These are phyloP conservation scores for Penicillium sp. DNA, from an alignment of 2,329 filamentous ascomycete genomes.

Conservation along the genomic window DNA sequence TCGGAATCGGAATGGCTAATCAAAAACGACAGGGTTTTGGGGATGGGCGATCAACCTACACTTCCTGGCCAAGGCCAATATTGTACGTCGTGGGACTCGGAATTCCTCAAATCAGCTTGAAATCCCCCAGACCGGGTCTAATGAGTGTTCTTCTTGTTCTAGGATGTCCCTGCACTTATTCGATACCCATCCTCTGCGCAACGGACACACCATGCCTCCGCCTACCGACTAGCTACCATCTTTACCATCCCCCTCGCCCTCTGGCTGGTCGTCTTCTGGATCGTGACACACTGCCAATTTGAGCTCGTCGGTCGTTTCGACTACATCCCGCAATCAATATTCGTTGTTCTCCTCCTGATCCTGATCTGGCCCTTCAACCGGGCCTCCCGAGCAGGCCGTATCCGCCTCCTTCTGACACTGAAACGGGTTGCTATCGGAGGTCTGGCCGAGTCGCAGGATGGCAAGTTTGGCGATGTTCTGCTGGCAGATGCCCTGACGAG, in stretches of 20 bases:
- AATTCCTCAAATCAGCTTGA: neutral
- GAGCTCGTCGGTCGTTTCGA: slow-evolving; percentile 75
- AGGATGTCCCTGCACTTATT: slow-evolving; percentile 83
- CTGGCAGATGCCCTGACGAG: slow-evolving; percentile 93
- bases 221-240: slow-evolving; percentile 80
- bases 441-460: slow-evolving; percentile 80
- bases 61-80: slow-evolving; percentile 75
- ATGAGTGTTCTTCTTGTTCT: slow-evolving; percentile 24
- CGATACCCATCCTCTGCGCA: slow-evolving; percentile 79
- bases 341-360: slow-evolving; percentile 70
- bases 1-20: slow-evolving; percentile 7
- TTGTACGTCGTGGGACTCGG: slow-evolving; percentile 55
- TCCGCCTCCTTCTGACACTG: slow-evolving; percentile 74
- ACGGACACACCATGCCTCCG: slow-evolving; percentile 75
- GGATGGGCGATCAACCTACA: slow-evolving; percentile 93
- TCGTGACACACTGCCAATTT: slow-evolving; percentile 71
- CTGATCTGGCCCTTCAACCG: slow-evolving; percentile 74
- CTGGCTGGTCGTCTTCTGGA: slow-evolving; percentile 83
- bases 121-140: neutral
- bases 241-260: slow-evolving; percentile 71
- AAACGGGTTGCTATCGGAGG: slow-evolving; percentile 81
- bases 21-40: slow-evolving; percentile 72
- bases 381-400: slow-evolving; percentile 70
- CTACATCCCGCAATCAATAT: slow-evolving; percentile 83
- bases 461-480: slow-evolving; percentile 92